These are phyloP conservation scores for Odontarrhena argentea DNA, from an alignment of 345 rosid genomes.

Conservation along the genomic window DNA sequence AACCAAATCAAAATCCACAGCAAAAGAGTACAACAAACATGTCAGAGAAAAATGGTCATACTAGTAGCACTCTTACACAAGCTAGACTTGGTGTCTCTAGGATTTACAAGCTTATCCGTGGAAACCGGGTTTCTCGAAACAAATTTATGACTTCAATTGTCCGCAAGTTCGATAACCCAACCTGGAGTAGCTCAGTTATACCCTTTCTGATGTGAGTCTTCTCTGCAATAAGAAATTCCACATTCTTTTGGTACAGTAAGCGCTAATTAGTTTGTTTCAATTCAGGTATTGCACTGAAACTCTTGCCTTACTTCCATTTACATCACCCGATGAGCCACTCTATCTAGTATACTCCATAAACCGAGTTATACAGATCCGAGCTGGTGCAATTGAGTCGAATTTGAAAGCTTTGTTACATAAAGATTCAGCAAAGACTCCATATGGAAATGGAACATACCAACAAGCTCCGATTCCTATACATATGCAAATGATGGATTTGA, in stretches of 20 bases:
- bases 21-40: slow-evolving; percentile 44
- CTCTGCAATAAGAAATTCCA: slow-evolving; percentile 14
- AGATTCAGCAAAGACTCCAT: slow-evolving; percentile 46
- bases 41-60: slow-evolving; percentile 62
- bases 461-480: slow-evolving; percentile 41
- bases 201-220: slow-evolving; percentile 83
- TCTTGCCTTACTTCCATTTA: slow-evolving; percentile 90
- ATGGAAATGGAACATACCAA: slow-evolving; percentile 55
- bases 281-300: slow-evolving; percentile 96
- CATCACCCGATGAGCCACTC: slow-evolving; percentile 96
- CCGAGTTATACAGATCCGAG: slow-evolving; percentile 91
- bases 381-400: slow-evolving; percentile 92
- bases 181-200: slow-evolving; percentile 62
- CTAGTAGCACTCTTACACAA: slow-evolving; percentile 64
- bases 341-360: slow-evolving; percentile 88
- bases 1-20: slow-evolving; percentile 54
- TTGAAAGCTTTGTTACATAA: slow-evolving; percentile 71
- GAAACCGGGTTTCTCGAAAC: slow-evolving; percentile 85
- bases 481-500: slow-evolving; percentile 57
- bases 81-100: slow-evolving; percentile 96
- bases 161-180: slow-evolving; percentile 92
- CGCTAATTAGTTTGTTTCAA: slow-evolving; percentile 33
- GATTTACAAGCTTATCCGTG: slow-evolving; percentile 96
- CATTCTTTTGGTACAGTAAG: slow-evolving; percentile 12
- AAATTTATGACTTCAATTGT: slow-evolving; percentile 96